phyloP scores from a whole-genome alignment of 768 basidiomycete genomes.

The Austroboletus festivus region DNA sequence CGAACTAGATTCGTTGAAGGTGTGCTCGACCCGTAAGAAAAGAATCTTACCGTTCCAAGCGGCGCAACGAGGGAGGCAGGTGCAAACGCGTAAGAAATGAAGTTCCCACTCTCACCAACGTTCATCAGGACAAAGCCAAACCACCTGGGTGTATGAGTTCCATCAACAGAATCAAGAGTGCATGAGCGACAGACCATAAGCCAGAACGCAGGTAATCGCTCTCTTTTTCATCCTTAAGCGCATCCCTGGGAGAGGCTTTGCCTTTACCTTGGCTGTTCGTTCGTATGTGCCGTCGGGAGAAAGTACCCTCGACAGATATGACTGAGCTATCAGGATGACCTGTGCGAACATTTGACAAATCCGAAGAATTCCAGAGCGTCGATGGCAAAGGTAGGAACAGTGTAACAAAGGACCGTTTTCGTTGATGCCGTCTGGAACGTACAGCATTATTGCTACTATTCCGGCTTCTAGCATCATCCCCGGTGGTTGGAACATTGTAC shows the following conservation, averaged over 20 bases:
- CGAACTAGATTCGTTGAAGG: slow-evolving; percentile 51
- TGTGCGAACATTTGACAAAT: slow-evolving; percentile 1
- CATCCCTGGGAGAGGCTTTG: slow-evolving; percentile 17
- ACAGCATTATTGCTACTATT: slow-evolving; percentile 22
- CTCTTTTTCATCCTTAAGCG: slow-evolving; percentile 46
- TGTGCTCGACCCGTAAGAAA: background rate
- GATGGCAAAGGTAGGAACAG: slow-evolving; percentile 34
- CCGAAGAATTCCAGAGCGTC: slow-evolving; percentile 10
- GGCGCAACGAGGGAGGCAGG: slow-evolving; percentile 94
- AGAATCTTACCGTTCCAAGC: slow-evolving; percentile 75
- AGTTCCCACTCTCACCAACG: slow-evolving; percentile 87
- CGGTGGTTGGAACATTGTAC: slow-evolving; percentile 2
- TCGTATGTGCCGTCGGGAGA: slow-evolving; percentile 21
- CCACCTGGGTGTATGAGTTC: slow-evolving; percentile 59
- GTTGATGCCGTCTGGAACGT: slow-evolving; percentile 21
- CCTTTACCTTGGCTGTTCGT: slow-evolving; percentile 4
- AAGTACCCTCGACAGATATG: slow-evolving; percentile 41
- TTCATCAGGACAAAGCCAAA: slow-evolving; percentile 85
- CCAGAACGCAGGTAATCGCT: slow-evolving; percentile 80
- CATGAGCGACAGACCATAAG: slow-evolving; percentile 56
- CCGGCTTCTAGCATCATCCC: slow-evolving; percentile 28
- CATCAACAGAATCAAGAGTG: background rate
- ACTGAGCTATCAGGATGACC: background rate
- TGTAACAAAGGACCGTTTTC: slow-evolving; percentile 33
- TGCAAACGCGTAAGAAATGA: slow-evolving; percentile 85